Conservation (phyloP, 2,329 filamentous ascomycete genomes). For the Claviceps pazoutovae region DNA sequence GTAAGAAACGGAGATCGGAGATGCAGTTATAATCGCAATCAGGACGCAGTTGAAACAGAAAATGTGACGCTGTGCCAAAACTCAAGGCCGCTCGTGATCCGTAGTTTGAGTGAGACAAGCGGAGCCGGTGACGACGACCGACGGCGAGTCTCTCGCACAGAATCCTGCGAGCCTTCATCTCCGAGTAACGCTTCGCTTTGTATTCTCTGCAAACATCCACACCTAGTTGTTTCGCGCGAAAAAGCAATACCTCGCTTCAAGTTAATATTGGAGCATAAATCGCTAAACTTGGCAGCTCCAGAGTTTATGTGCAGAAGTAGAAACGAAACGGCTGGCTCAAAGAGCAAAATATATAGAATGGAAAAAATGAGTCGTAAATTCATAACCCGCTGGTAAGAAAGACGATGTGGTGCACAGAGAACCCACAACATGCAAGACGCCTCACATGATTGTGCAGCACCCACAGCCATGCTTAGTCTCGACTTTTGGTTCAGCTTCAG, state of each 20-base stretch:
- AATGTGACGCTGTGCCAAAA: not conserved
- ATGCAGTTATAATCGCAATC: not conserved
- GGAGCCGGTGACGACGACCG: not conserved
- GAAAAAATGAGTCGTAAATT: constrained; percentile 7
- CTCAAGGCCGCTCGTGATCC: not conserved
- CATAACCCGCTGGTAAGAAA: constrained; percentile 11
- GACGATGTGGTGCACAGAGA: not conserved
- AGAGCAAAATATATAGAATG: not conserved
- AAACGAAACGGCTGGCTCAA: not conserved
- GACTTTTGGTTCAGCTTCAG: constrained; percentile 12
- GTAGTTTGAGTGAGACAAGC: not conserved
- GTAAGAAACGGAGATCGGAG: not conserved
- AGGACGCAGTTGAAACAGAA: not conserved
- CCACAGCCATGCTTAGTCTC: constrained; percentile 30
- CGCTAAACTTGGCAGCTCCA: constrained; percentile 3
- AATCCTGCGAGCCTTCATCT: not conserved
- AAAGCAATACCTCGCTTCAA: not conserved
- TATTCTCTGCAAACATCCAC: no score
- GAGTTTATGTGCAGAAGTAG: not conserved
- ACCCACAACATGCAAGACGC: not conserved
- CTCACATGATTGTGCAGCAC: constrained; percentile 38
- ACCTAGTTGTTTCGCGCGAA: no score
- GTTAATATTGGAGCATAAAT: constrained; percentile 2
- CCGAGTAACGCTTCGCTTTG: not conserved
- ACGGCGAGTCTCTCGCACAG: not conserved